Base-by-base conservation (phyloP, 768 basidiomycete genomes). In the Phanerochaete carnosa region DNA sequence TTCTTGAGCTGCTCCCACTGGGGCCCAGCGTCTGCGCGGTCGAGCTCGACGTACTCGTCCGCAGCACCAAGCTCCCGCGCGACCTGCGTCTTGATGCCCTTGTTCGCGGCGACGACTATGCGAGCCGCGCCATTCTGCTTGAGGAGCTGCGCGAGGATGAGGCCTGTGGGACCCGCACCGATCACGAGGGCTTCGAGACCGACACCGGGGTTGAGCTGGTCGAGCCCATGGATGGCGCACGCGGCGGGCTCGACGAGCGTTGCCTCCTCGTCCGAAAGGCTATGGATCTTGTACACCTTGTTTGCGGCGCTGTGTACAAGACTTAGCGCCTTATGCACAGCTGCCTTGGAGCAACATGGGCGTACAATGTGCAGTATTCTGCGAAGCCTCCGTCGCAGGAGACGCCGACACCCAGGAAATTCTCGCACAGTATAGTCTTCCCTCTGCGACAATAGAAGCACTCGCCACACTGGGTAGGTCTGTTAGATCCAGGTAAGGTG, bases 361-460 rank as follows among this genome's bases (percentile, higher is more conserved):
- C 87, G 72, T 69, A 93, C 92, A 90, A 92, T 62, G 82, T 84
- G 66, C 93, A 84, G 75, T 94, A 95, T 68, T 94, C 92, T 4
- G 94, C 94, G 70, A 96, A 96, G 37, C 92, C 94, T 61, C 94
- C 94, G 62, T 90, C 87, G 65, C 83, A 74, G 19, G 87, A 90
- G 49, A 94, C 91, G 43, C 94, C 94, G 13, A 87, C 83, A 6
- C 89, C 83, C 59, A 85, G 78, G 74, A 94, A 94, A 76, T 92
- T 80, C 73, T 95, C 93, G 74, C 94, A 96, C 55, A 93, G 76
- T 13, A 95, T 77, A 32, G 85, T 81, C 68, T 92, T 77, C 22
- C 92, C 93, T 39, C 92, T 84, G 56, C 92, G 83, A 73, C 94
- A 95, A 76, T 86, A 94, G 75, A 94, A 93, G 73, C 94, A 95